Evolutionary conservation across 1,284 basidiomycete species (phyloP), one percentile per base, ranked within the genome.

Genomic region (Albatrellus sp.): DNA sequence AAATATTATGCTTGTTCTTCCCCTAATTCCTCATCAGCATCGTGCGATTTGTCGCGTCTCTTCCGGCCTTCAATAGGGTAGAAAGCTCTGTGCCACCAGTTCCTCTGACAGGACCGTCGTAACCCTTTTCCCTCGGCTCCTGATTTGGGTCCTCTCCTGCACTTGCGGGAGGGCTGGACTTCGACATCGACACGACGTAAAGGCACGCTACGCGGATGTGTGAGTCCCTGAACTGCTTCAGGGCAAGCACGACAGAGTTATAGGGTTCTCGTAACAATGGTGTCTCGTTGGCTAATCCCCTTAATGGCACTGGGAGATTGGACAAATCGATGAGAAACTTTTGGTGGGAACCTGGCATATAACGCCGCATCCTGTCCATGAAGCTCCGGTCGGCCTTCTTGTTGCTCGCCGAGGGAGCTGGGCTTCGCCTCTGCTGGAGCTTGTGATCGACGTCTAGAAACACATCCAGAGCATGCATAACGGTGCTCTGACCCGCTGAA

Each of bases 401-500:
- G 59, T 85, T 75, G 50, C 65, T 62, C 42, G 75, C 63, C 56
- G 82, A 77, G 56, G 91, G 70, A 48, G 73, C 62, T 60, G 84
- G 82, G 68, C 80, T 58, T 59, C 82, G 67, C 65, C 79, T 70
- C 52, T 80, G 71, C 43, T 76, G 69, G 60, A 91, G 79, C 51
- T 84, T 82, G 61, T 90, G 83, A 62, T 97, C 83, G 49, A 88
- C 72, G 51, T 83, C 82, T 29, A 87, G 69, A 66, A 90, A 85
- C 62, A 92, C 77, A 55, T 88, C 84, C 19, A 85, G 63, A 9
- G 80, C 77, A 46, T 87, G 85, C 68, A 98, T 90, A 47, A 93
- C 74, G 37, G 84, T 85, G 60, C 86, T 91, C 66, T 98, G 94
- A 1, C 94, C 94, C 0, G 91, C 93, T 9, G 87, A 91, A 5